These are phyloP conservation scores for Neophaeococcomyces aloes DNA, from an alignment of 2,329 filamentous ascomycete species.

Conservation along the genomic window DNA sequence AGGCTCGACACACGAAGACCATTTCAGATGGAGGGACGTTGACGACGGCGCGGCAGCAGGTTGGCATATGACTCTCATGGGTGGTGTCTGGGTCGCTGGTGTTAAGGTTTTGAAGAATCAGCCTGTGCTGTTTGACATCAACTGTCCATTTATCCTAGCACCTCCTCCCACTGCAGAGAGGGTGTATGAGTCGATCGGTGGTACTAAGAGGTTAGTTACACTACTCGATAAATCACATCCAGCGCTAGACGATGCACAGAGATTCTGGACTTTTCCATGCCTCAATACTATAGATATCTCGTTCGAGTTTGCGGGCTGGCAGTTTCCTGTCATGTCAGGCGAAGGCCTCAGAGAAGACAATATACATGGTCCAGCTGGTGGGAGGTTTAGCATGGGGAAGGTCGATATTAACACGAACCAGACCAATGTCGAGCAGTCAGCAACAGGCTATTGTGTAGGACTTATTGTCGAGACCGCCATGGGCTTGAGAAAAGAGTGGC, in stretches of 20 bases:
- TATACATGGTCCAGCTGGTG: conserved; percentile 15
- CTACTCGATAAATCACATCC: neutral
- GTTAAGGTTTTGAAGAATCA: conserved; percentile 25
- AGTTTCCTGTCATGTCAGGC: conserved; percentile 12
- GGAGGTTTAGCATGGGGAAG: conserved; percentile 18
- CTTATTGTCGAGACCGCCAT: conserved; percentile 11
- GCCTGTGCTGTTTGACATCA: conserved; percentile 24
- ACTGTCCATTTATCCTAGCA: conserved; percentile 20
- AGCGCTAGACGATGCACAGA: conserved; percentile 9
- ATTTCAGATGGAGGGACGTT: conserved; percentile 25
- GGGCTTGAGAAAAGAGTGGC: conserved; percentile 9
- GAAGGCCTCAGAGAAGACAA: conserved; percentile 10
- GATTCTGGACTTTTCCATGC: conserved; percentile 19
- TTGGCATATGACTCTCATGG: conserved; percentile 27
- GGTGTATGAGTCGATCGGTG: conserved; percentile 18
- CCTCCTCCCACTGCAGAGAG: conserved; percentile 11
- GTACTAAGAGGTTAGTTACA: conserved; percentile 8
- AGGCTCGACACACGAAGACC: conserved; percentile 12
- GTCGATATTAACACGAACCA: conserved; percentile 2
- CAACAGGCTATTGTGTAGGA: conserved; percentile 12
- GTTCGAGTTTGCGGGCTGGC: conserved; percentile 18
- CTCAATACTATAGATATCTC: conserved; percentile 15
- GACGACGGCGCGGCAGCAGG: conserved; percentile 21
- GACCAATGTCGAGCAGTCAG: neutral
- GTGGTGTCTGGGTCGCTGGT: conserved; percentile 26